phyloP scores from a whole-genome alignment of 257 asterid genomes.

The Solanum pinnatisectum region DNA sequence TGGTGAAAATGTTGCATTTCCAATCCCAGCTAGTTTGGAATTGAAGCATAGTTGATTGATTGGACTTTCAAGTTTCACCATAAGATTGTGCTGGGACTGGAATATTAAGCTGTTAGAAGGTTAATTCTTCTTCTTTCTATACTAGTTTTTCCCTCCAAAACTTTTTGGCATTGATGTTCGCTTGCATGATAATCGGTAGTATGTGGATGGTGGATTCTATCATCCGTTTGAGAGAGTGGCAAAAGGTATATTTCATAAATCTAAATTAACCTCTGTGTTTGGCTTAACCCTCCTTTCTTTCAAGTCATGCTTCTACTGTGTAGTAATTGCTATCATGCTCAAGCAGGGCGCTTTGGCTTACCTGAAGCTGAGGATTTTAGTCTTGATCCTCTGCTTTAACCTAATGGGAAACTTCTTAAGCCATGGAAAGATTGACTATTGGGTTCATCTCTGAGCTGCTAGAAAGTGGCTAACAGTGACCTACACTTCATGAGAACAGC shows the following conservation, averaged over 20 bases:
- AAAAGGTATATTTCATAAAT: not conserved
- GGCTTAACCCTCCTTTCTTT: not conserved
- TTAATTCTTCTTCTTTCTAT: not conserved
- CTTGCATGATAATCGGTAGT: not conserved
- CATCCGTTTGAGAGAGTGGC: not conserved
- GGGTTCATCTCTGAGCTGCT: not conserved
- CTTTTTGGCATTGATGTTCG: not conserved
- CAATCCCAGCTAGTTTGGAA: not conserved
- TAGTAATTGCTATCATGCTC: not conserved
- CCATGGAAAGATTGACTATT: not conserved
- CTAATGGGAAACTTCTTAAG: not conserved
- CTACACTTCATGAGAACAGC: not conserved
- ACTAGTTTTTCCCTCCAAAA: not conserved
- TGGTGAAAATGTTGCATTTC: not conserved
- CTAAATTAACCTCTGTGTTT: not conserved
- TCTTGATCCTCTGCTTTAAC: not conserved
- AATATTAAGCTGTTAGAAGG: not conserved
- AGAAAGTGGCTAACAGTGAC: not conserved
- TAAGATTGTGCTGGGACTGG: not conserved
- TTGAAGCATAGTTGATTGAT: not conserved
- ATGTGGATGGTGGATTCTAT: not conserved
- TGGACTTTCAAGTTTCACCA: not conserved
- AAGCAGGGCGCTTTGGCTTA: not conserved
- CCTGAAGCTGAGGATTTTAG: not conserved
- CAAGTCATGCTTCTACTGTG: not conserved